Evolutionary conservation across 1,284 basidiomycete genomes (phyloP).

Genomic region (Meripilus lineatus): DNA sequence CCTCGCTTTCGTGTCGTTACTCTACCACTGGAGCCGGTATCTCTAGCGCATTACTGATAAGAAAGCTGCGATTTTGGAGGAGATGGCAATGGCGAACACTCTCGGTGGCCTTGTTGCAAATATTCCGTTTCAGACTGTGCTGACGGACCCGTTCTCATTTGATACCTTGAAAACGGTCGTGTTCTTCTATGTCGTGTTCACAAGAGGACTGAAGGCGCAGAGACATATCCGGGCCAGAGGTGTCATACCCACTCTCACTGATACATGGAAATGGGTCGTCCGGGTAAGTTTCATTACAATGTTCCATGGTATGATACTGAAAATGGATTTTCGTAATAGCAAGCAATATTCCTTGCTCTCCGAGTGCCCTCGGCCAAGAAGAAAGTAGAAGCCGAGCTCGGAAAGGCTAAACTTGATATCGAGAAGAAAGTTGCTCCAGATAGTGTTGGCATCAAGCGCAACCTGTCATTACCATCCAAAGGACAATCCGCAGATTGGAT

Average conservation of each 20-base stretch:
- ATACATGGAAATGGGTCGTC: slow-evolving; percentile 53
- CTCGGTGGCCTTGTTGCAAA: no score
- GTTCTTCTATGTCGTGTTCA: slow-evolving; percentile 58
- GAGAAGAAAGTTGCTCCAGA: slow-evolving; percentile 65
- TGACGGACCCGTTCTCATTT: not conserved
- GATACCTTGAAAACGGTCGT: slow-evolving; percentile 47
- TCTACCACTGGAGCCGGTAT: no score
- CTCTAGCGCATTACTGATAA: no score
- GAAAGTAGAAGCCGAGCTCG: slow-evolving; percentile 71
- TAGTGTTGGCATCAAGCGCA: slow-evolving; percentile 53
- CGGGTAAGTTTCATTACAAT: slow-evolving; percentile 38
- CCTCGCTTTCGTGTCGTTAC: no score
- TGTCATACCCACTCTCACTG: slow-evolving; percentile 41
- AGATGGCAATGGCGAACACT: no score
- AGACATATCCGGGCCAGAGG: slow-evolving; percentile 79
- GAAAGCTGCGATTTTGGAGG: no score
- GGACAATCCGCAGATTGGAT: slow-evolving; percentile 79
- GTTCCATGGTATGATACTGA: not conserved
- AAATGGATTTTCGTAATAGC: slow-evolving; percentile 35
- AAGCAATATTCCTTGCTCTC: slow-evolving; percentile 57
- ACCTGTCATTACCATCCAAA: slow-evolving; percentile 61
- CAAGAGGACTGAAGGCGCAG: slow-evolving; percentile 45
- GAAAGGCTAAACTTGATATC: slow-evolving; percentile 59
- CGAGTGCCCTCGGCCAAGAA: slow-evolving; percentile 62
- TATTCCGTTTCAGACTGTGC: no score